These are phyloP conservation scores for Penicillium hesseltinei DNA, from an alignment of 2,329 filamentous ascomycete species.

Conservation along the genomic window DNA sequence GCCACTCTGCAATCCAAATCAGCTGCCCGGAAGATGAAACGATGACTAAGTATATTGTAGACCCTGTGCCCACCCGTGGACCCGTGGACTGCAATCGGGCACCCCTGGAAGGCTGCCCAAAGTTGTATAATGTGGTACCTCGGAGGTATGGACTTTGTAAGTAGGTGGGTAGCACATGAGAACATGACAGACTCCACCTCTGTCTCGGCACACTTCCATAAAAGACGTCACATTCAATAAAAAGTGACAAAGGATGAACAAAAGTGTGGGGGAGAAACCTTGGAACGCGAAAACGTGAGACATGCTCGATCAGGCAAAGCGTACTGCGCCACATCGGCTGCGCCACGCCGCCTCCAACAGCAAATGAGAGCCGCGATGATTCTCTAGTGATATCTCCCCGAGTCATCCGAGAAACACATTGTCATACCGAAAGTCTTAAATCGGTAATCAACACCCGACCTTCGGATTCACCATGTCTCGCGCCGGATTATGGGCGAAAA, in stretches of 20 bases:
- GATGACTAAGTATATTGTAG: not conserved
- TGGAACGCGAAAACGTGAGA: not conserved
- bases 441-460: not conserved
- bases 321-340: constrained; percentile 13
- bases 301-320: constrained; percentile 1
- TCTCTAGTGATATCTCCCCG: constrained; percentile 4
- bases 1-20: not conserved
- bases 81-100: not conserved
- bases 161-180: not conserved
- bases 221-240: not conserved
- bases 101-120: not conserved
- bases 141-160: not conserved
- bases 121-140: not conserved
- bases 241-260: not conserved
- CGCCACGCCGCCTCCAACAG: constrained; percentile 7
- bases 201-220: not conserved
- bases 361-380: constrained; percentile 21
- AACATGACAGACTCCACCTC: not conserved
- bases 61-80: not conserved
- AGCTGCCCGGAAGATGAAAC: not conserved
- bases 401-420: not conserved
- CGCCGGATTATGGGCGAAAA: constrained; percentile 60
- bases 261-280: constrained; percentile 13
- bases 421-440: not conserved
- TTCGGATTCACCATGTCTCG: constrained; percentile 39